Base-by-base conservation (phyloP, 345 rosid species). In the Noccaea caerulescens region DNA sequence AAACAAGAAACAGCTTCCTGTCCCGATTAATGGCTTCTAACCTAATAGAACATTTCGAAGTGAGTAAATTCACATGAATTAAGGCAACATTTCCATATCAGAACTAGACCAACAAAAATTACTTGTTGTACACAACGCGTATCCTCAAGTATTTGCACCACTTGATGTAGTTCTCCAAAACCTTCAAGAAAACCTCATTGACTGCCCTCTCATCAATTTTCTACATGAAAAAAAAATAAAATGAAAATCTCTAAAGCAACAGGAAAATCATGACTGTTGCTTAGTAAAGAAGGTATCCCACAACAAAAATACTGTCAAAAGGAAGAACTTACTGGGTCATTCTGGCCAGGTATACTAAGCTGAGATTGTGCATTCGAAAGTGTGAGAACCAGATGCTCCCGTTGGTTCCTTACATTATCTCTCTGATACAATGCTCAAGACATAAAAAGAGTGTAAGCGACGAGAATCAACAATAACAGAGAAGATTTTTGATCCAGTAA, bases 161-260 rank as follows among this genome's bases (percentile, higher is more conserved):
- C 80, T 91, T 94, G 70, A 88, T 94, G 75, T 94, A 94, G 79
- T 94, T 94, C 36, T 83, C 98, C 69, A 94, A 79, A 77, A 80
- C 99, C 82, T 91, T 94, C 84, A 76, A 66, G 86, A 94, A 94
- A 67, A 91, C 95, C 54, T 83, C 96, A 75, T 91, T 87, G 87
- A 94, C 82, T 55, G 98, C 93, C 72, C 89, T 88, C 82, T 91
- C 99, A 70, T 94, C 99, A 56, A 94, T 85, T 81, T 94, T 91
- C 99, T 94, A 79, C 43, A 77, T 4, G 27, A 8, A 70, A 14
- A 51, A 18, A 14, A 18, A n/a, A n/a, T n/a, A 12, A 23, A 23
- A 23, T 58, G 47, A 43, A 47, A 61, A 8, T 14, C 34, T 46
- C 39, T 45, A 58, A 54, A 50, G 39, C 60, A 70, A 66, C 33